A percentile compares a stretch with the other conserved stretches of the same genome.
These are phyloP conservation scores for Lodderomyces jiufengensis DNA, from an alignment of 1,139 yeast species.

Conservation along the genomic window DNA sequence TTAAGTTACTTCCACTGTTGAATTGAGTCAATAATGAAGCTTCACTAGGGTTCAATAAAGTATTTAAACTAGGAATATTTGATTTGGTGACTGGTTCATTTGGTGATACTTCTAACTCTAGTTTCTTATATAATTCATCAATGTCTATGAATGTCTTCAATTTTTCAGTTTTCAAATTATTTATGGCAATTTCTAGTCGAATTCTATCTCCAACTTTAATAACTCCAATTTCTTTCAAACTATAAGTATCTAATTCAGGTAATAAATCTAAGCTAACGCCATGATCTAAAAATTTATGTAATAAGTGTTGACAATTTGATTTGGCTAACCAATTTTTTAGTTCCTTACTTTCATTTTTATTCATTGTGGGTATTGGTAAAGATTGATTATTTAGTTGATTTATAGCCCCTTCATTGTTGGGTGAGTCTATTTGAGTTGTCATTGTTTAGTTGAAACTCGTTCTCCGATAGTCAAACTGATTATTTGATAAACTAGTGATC, in stretches of 20 bases:
- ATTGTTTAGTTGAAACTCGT: too few species aligned
- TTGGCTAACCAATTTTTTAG: slow-evolving; percentile 36
- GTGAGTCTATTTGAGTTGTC: too few species aligned
- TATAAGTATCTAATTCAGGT: slow-evolving; percentile 61
- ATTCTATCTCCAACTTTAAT: slow-evolving; percentile 78
- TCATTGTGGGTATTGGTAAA: background rate
- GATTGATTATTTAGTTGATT: too few species aligned
- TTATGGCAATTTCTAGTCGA: slow-evolving; percentile 54
- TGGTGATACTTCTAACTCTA: slow-evolving; percentile 8
- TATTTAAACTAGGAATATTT: background rate
- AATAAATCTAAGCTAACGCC: slow-evolving; percentile 61
- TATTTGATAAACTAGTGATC: too few species aligned
- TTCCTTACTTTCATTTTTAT: slow-evolving; percentile 16
- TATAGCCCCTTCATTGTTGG: too few species aligned
- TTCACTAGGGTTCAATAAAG: slow-evolving; percentile 11
- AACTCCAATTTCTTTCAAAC: slow-evolving; percentile 75
- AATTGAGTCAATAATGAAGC: slow-evolving; percentile 14
- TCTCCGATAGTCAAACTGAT: too few species aligned
- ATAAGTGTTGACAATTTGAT: slow-evolving; percentile 37
- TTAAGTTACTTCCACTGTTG: slow-evolving; percentile 1
- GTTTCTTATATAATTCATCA: slow-evolving; percentile 21
- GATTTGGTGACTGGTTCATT: background rate
- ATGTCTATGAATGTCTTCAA: slow-evolving; percentile 32
- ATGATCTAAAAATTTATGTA: slow-evolving; percentile 36
- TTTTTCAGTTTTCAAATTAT: slow-evolving; percentile 35